Evolutionary conservation across 139 green algal species (phyloP), one percentile per base, ranked within the genome.

Genomic region (Auxenochlorella pyrenoidosa): DNA sequence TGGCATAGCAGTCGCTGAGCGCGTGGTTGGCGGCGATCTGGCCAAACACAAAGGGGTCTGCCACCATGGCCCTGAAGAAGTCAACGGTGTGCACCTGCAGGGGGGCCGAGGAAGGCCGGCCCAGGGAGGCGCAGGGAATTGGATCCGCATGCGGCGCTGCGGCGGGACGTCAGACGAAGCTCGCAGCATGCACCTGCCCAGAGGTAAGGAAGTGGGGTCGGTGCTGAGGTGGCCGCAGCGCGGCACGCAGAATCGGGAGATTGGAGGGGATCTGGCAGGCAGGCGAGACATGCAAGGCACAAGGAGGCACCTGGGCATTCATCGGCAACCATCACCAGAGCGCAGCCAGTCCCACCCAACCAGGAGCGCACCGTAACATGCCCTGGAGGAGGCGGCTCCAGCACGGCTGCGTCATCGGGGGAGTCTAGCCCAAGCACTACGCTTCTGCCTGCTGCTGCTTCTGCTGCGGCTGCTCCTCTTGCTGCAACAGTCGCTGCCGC

Each of bases 21-120:
- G 96, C 96, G 83, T 98, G 95, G 51, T 93, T 93, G 32, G 94
- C 95, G 16, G 96, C 93, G 24, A 98, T 95, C 82, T 85, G 84
- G 12, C 96, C 96, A 90, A 99, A 98, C 22, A 96, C 59, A 76
- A 93, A 98, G 2, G 94, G 92, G 84, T 99, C 97, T 41, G 90
- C 80, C 30, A 96, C 89, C 75, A 98, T 94, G 36, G 90, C 76
- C 13, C 91, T 89, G 88, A 99, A 98, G 40, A 98, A 98, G 88
- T 99, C 96, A 36, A 98, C 93, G 5, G 94, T 98, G 24, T 98
- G 95, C 40, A 99, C 83, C 71, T 79, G 38, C 51, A 76, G 22
- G 5, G 41, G 22, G 21, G 65, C 28, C 28, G 3, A 43, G 68
- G 10, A 13, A 1, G 60, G 12, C 26, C 60, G 26, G 60, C 3